Conservation (phyloP, 768 basidiomycete genomes). For the Termitomyces sp. region DNA sequence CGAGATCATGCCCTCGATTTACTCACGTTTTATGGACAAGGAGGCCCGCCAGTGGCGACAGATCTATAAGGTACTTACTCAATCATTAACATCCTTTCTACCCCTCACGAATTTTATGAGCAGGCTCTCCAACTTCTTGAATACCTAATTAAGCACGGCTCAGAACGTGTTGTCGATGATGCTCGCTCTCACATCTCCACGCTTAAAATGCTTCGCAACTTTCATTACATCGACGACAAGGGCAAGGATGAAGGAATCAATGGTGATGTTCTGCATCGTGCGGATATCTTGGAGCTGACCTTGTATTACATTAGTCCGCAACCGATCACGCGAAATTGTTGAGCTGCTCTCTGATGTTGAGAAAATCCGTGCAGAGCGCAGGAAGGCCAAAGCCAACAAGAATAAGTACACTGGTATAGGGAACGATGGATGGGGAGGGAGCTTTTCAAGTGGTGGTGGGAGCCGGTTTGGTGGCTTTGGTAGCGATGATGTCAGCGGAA, state of each 20-base stretch:
- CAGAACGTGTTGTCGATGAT: slow-evolving; percentile 97
- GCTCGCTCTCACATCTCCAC: slow-evolving; percentile 92
- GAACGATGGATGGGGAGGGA: slow-evolving; percentile 62
- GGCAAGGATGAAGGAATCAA: slow-evolving; percentile 98
- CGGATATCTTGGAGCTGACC: not conserved
- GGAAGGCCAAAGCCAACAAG: slow-evolving; percentile 88
- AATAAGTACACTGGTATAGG: slow-evolving; percentile 87
- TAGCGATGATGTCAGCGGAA: slow-evolving; percentile 23
- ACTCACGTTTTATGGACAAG: slow-evolving; percentile 94
- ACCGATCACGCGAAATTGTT: slow-evolving; percentile 89
- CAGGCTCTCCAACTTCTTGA: slow-evolving; percentile 91
- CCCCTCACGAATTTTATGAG: not conserved
- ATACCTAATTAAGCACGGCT: slow-evolving; percentile 95
- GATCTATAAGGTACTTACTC: slow-evolving; percentile 80
- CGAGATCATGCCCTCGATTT: slow-evolving; percentile 98
- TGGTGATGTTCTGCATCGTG: slow-evolving; percentile 36
- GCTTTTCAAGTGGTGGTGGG: slow-evolving; percentile 48
- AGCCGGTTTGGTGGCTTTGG: slow-evolving; percentile 48
- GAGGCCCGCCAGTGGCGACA: slow-evolving; percentile 98
- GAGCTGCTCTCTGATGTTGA: slow-evolving; percentile 90
- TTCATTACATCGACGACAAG: slow-evolving; percentile 98
- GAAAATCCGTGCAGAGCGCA: slow-evolving; percentile 78
- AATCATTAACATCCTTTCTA: not conserved
- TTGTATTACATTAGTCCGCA: slow-evolving; percentile 63
- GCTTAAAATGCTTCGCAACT: slow-evolving; percentile 95